Base-by-base conservation (phyloP, 768 basidiomycete species). In the Russula brevipes region DNA sequence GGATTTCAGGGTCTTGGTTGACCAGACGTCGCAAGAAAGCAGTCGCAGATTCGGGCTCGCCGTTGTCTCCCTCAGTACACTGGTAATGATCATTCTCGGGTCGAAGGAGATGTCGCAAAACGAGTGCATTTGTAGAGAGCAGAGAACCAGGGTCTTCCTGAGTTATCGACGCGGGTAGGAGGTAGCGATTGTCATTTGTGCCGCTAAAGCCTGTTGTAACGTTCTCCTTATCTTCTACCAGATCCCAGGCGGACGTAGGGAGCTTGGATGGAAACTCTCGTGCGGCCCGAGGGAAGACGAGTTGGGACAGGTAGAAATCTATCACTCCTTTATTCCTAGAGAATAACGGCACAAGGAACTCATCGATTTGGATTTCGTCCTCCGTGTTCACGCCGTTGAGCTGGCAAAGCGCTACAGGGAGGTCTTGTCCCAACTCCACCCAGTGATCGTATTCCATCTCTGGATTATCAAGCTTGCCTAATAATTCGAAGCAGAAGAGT, bases 161-260 rank as follows among this genome's bases (percentile, higher is more conserved):
- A 2, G 62, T 54, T 12, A 79, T 75, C 2, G 76, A 70, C 0
- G 71, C 61, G 0, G 78, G 78, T 14, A 79, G 56, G 11, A 75
- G 66, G 64, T 72, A 67, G 14, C 71, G 73, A 36, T 76, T 76
- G 61, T 84, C 83, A 54, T 84, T 84, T 1, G 83, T 84, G 10
- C 82, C 83, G 55, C 81, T 83, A 64, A 84, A 84, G 4, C 81
- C 81, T 0, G 81, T 82, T 1, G 74, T 80, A 16, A 74, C 31
- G 19, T 74, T 64, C 10, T 35, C 33, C 51, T 74, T 79, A 2
- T 58, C 61, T 56, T 79, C 77, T 0, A 79, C 81, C 46, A 84
- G 69, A 72, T 84, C 83, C 83, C 82, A 84, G 0, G 76, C 76
- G 1, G 78, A 80, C 16, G 82, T 79, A 3, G 78, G 66, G 19